Percentiles rank a stretch among this genome's conserved stretches.
These are phyloP conservation scores for Blastosporella zonata DNA, from an alignment of 1,284 basidiomycete species.

Conservation along the genomic window DNA sequence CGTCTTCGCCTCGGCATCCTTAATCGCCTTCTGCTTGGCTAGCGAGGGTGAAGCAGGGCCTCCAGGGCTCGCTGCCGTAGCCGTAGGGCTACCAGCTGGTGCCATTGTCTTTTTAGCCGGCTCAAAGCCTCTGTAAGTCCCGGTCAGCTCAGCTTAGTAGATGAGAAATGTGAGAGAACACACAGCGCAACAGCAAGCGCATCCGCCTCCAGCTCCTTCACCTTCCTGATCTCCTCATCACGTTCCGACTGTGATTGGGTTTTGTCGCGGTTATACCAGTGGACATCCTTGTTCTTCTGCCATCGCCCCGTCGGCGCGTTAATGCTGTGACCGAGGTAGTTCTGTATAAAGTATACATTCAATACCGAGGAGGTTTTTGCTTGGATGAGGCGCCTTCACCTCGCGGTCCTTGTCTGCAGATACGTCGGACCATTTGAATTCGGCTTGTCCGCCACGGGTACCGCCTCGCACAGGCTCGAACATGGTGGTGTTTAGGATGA, in stretches of 20 bases:
- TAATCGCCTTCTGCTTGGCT: slow-evolving; percentile 22
- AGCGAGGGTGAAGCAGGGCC: slow-evolving; percentile 33
- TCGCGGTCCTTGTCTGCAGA: slow-evolving; percentile 89
- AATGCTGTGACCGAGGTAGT: slow-evolving; percentile 89
- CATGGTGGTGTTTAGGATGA: slow-evolving; percentile 38
- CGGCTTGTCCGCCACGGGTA: slow-evolving; percentile 84
- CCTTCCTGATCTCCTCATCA: slow-evolving; percentile 67
- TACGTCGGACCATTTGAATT: slow-evolving; percentile 91
- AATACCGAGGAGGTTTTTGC: too few species aligned
- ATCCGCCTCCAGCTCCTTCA: slow-evolving; percentile 87
- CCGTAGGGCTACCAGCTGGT: slow-evolving; percentile 19
- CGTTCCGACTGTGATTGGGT: slow-evolving; percentile 43
- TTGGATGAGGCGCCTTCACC: slow-evolving; percentile 40
- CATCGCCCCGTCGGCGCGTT: slow-evolving; percentile 91
- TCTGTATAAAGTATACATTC: slow-evolving; percentile 37
- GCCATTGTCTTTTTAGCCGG: slow-evolving; percentile 40
- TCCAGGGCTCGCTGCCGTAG: slow-evolving; percentile 19
- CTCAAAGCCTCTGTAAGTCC: slow-evolving; percentile 56
- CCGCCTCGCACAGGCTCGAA: slow-evolving; percentile 82
- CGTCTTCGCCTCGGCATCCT: slow-evolving; percentile 28
- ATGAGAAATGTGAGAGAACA: slow-evolving; percentile 24
- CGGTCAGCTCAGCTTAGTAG: not conserved
- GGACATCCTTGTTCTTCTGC: slow-evolving; percentile 94
- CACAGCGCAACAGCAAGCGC: slow-evolving; percentile 79
- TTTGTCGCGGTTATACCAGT: slow-evolving; percentile 83